phyloP scores from a whole-genome alignment of 164 flowering plant species.

The Warburgia ugandensis region DNA sequence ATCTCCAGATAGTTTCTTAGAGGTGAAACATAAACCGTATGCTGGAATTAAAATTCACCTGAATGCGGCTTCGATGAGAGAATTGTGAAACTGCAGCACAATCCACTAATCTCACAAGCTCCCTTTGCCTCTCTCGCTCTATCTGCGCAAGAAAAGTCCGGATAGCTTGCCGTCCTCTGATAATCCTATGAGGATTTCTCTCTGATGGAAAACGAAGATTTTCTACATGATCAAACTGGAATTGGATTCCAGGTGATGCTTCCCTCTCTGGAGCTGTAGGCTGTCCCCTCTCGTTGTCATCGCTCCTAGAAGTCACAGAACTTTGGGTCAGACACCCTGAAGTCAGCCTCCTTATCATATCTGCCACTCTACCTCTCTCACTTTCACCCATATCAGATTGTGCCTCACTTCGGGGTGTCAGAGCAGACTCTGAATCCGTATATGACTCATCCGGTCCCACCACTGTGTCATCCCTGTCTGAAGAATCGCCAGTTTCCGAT shows the following conservation, averaged over 20 bases:
- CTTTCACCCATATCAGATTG: constrained; percentile 32
- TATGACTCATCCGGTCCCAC: constrained; percentile 14
- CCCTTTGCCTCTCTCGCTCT: constrained; percentile 51
- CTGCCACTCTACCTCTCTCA: constrained; percentile 51
- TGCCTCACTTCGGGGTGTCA: background rate
- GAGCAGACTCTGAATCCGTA: constrained; percentile 33
- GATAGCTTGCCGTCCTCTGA: constrained; percentile 68
- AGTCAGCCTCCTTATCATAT: constrained; percentile 48
- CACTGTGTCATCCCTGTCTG: no score
- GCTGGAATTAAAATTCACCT: constrained; percentile 29
- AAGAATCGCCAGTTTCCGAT: constrained; percentile 22
- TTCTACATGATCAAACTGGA: no score
- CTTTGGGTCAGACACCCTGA: constrained; percentile 9
- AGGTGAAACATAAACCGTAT: background rate
- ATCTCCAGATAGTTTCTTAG: no score
- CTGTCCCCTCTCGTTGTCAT: constrained; percentile 21
- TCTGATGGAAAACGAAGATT: constrained; percentile 5
- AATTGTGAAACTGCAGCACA: constrained; percentile 56
- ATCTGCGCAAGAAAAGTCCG: constrained; percentile 45
- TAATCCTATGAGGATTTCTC: constrained; percentile 8
- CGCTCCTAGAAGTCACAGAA: constrained; percentile 15
- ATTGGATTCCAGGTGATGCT: background rate
- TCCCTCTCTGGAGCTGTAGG: no score
- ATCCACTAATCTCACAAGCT: constrained; percentile 41
- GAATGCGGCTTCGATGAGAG: constrained; percentile 66